phyloP scores from a whole-genome alignment of 768 basidiomycete species.

The Lanmaoa pseudosensibilis region DNA sequence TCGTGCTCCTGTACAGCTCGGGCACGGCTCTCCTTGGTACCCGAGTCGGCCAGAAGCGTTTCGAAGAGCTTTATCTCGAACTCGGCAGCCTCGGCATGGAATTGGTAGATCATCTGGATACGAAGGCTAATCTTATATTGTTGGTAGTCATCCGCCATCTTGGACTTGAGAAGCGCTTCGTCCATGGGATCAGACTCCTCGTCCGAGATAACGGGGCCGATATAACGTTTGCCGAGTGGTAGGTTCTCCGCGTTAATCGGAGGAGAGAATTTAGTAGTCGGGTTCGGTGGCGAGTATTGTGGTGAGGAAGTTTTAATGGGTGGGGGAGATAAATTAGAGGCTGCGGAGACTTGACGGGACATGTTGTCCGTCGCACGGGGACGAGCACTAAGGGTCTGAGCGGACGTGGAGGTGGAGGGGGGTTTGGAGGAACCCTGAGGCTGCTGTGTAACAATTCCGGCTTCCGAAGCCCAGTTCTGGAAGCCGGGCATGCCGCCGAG shows the following conservation, averaged over 20 bases:
- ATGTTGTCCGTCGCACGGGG: constrained; percentile 31
- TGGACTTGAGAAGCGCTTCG: constrained; percentile 30
- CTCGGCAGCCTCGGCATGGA: constrained; percentile 31
- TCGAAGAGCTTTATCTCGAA: constrained; percentile 33
- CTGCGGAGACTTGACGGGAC: constrained; percentile 30
- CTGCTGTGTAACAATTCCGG: constrained; percentile 22
- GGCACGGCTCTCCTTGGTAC: constrained; percentile 32
- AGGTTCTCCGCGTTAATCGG: constrained; percentile 18
- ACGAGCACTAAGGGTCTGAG: constrained; percentile 18
- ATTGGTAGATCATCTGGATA: constrained; percentile 36
- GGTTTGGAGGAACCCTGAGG: constrained; percentile 12
- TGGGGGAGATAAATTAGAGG: constrained; percentile 25
- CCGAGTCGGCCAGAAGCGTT: constrained; percentile 23
- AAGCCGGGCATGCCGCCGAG: constrained; percentile 19
- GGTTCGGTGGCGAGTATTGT: constrained; percentile 29
- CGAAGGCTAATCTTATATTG: constrained; percentile 33
- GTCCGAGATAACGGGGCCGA: constrained; percentile 31
- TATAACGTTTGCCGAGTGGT: constrained; percentile 33
- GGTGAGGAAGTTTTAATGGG: constrained; percentile 22
- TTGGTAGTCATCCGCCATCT: constrained; percentile 35
- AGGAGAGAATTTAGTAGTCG: constrained; percentile 28
- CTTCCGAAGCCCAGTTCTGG: constrained; percentile 36
- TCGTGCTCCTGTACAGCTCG: constrained; percentile 34
- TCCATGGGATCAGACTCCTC: constrained; percentile 31
- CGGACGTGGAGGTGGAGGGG: neutral